phyloP scores from a whole-genome alignment of 1,139 yeast genomes.

The Suhomyces chickasaworum region DNA sequence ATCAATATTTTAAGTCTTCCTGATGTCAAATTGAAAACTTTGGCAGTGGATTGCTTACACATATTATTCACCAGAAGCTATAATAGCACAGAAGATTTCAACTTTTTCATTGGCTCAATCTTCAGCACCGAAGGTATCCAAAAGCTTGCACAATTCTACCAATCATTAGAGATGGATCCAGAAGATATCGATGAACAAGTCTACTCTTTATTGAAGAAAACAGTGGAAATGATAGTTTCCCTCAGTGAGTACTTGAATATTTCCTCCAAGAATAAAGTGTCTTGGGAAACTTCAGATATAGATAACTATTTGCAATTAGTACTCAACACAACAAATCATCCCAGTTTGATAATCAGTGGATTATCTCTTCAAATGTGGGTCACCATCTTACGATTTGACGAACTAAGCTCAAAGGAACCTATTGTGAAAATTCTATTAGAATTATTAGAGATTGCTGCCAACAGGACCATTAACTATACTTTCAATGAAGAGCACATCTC shows the following conservation, averaged over 20 bases:
- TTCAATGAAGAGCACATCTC: constrained; percentile 66
- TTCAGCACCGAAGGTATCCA: constrained; percentile 72
- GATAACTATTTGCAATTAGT: constrained; percentile 71
- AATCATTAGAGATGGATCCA: constrained; percentile 63
- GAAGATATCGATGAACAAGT: constrained; percentile 76
- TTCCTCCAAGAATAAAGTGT: constrained; percentile 39
- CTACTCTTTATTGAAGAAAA: constrained; percentile 80
- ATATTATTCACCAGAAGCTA: constrained; percentile 84
- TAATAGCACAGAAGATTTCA: constrained; percentile 68
- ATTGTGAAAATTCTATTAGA: constrained; percentile 60
- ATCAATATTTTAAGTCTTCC: constrained; percentile 60
- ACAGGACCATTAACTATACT: constrained; percentile 73
- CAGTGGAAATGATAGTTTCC: constrained; percentile 92
- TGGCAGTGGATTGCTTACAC: constrained; percentile 90
- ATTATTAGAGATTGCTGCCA: constrained; percentile 74
- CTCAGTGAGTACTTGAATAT: constrained; percentile 74
- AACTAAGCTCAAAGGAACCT: constrained; percentile 54
- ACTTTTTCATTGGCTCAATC: constrained; percentile 76
- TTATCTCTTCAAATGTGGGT: constrained; percentile 95
- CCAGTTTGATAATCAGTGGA: constrained; percentile 88
- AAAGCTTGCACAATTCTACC: constrained; percentile 66
- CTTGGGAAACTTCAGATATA: constrained; percentile 57
- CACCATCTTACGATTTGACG: constrained; percentile 79
- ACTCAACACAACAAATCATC: constrained; percentile 77
- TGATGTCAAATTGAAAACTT: constrained; percentile 67